Conservation (phyloP, 2,329 filamentous ascomycete genomes). For the Ophiostoma sp. region DNA sequence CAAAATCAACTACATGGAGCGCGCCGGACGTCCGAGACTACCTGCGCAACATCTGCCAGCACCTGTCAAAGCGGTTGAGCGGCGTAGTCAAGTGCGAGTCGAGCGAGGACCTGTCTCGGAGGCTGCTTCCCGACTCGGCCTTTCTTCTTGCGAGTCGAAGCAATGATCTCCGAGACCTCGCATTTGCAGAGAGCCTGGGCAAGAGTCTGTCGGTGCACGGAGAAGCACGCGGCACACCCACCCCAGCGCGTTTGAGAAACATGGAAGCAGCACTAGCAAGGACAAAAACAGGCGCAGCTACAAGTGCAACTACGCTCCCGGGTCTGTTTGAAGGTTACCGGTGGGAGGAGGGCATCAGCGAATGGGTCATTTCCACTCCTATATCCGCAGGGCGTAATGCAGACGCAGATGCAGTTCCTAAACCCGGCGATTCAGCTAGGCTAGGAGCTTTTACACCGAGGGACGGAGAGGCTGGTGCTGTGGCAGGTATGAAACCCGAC, state of each 20-base stretch:
- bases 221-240: background rate
- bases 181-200: conserved; percentile 46
- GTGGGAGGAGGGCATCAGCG: conserved; percentile 39
- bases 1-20: conserved; percentile 24
- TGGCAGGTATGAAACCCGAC: conserved; percentile 9
- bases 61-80: conserved; percentile 32
- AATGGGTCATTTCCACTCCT: conserved; percentile 34
- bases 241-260: background rate
- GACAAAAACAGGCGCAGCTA: background rate
- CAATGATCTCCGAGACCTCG: conserved; percentile 49
- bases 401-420: background rate
- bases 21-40: conserved; percentile 36
- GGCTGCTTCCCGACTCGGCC: conserved; percentile 44
- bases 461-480: background rate
- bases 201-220: background rate
- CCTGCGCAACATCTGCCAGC: conserved; percentile 39
- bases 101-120: conserved; percentile 35
- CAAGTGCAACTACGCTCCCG: background rate
- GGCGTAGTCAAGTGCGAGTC: conserved; percentile 26
- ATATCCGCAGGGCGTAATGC: background rate
- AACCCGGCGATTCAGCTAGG: background rate
- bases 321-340: conserved; percentile 31
- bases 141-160: conserved; percentile 50
- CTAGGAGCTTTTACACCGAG: background rate
- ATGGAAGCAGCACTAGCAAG: background rate